These are phyloP conservation scores for Daldinia sp. DNA, from an alignment of 2,329 filamentous ascomycete genomes.

Conservation along the genomic window DNA sequence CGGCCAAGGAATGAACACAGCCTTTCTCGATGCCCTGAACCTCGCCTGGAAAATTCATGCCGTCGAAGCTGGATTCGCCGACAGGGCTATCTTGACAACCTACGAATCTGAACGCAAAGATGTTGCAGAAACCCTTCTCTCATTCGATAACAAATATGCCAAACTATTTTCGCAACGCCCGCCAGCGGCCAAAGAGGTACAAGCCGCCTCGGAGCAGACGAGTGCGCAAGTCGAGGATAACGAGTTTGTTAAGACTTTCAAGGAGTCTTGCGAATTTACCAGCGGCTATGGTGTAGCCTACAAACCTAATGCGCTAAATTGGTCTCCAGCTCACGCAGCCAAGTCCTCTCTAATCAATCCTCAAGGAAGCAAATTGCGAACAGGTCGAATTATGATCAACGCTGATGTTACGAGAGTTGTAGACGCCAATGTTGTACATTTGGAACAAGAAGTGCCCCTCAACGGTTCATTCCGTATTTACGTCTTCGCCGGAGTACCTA, in stretches of 20 bases:
- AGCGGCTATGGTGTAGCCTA: constrained; percentile 93
- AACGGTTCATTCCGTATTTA: constrained; percentile 91
- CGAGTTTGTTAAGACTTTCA: constrained; percentile 89
- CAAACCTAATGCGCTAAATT: constrained; percentile 84
- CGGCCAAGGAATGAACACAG: constrained; percentile 84
- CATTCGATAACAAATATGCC: constrained; percentile 90
- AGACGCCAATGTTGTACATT: constrained; percentile 89
- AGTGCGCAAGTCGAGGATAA: constrained; percentile 67
- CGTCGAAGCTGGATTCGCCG: constrained; percentile 85
- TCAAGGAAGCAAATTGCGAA: constrained; percentile 72
- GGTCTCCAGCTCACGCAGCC: constrained; percentile 78
- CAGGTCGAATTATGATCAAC: constrained; percentile 81
- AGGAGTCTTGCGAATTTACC: constrained; percentile 91
- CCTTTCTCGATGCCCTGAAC: constrained; percentile 85
- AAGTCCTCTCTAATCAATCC: constrained; percentile 78
- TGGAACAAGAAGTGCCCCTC: constrained; percentile 89
- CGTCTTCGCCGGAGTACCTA: constrained; percentile 80
- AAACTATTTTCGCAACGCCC: constrained; percentile 87
- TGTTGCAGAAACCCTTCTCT: constrained; percentile 84
- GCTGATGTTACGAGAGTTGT: constrained; percentile 86
- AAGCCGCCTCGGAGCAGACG: constrained; percentile 66
- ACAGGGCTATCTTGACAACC: constrained; percentile 79
- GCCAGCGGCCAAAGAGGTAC: constrained; percentile 78
- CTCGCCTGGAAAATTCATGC: constrained; percentile 96
- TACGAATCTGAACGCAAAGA: constrained; percentile 89